phyloP scores from a whole-genome alignment of 768 basidiomycete species.

The Termitomyces sp. region DNA sequence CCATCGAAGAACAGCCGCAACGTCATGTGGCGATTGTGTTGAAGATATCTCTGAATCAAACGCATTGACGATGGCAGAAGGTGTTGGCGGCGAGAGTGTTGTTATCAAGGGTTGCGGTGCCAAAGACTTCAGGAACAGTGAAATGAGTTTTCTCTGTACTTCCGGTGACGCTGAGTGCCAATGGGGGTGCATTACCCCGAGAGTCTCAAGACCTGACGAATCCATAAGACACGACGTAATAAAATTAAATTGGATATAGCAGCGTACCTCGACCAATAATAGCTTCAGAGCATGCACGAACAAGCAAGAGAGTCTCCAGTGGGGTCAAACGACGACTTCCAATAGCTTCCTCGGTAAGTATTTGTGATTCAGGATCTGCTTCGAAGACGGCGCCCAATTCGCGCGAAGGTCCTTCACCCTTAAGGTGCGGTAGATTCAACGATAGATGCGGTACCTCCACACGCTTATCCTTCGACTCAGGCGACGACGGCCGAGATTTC shows the following conservation, averaged over 20 bases:
- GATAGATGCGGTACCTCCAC: constrained; percentile 53
- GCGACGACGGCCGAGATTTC: constrained; percentile 38
- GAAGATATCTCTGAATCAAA: constrained; percentile 67
- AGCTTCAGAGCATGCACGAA: constrained; percentile 65
- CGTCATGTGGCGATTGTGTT: constrained; percentile 68
- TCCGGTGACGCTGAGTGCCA: constrained; percentile 76
- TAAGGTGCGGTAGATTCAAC: constrained; percentile 54
- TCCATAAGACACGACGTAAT: constrained; percentile 9
- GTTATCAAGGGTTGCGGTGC: constrained; percentile 40
- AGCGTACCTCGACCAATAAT: constrained; percentile 61
- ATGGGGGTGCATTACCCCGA: constrained; percentile 83
- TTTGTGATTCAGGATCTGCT: constrained; percentile 46
- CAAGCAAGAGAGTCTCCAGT: constrained; percentile 57
- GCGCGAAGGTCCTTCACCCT: constrained; percentile 42
- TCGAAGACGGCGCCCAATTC: constrained; percentile 59
- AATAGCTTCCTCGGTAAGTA: constrained; percentile 49
- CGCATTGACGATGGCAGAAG: constrained; percentile 40
- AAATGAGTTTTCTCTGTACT: constrained; percentile 65
- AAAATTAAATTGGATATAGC: constrained; percentile 1
- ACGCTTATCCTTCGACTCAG: constrained; percentile 32
- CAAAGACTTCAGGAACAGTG: constrained; percentile 68
- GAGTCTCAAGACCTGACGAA: constrained; percentile 66
- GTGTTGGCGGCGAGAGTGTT: constrained; percentile 51
- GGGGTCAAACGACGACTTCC: constrained; percentile 58
- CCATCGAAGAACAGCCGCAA: constrained; percentile 81